These are phyloP conservation scores for Micractinium conductrix DNA, from an alignment of 139 green algal species.

Conservation along the genomic window DNA sequence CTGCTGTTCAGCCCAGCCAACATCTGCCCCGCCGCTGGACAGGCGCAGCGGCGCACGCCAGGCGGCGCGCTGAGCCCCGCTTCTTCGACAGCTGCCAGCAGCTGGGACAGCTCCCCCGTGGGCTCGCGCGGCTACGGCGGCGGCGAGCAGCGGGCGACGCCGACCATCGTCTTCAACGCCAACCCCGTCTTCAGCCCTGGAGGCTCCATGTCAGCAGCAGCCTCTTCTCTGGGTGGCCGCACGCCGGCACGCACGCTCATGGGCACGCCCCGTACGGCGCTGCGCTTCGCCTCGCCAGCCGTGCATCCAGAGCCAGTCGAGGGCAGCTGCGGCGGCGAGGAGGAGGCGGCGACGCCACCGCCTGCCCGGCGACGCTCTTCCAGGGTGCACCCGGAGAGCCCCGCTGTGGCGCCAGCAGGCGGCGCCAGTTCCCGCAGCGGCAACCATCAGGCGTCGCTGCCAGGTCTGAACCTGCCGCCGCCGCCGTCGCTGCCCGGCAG, in stretches of 20 bases:
- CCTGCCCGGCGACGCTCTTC: not conserved
- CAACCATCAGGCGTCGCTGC: not conserved
- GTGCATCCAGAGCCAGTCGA: conserved; percentile 4
- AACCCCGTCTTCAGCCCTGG: conserved; percentile 26
- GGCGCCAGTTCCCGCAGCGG: too few species aligned
- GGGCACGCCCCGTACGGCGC: conserved; percentile 1
- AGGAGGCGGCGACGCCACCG: not conserved
- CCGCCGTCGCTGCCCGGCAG: not conserved
- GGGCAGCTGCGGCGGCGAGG: not conserved
- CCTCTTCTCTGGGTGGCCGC: too few species aligned
- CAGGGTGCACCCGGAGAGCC: not conserved
- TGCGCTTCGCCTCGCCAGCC: not conserved
- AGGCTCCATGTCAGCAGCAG: not conserved
- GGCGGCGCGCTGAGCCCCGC: conserved; percentile 1
- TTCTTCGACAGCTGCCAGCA: not conserved
- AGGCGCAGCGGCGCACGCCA: not conserved
- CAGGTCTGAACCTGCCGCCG: not conserved
- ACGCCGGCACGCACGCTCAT: not conserved
- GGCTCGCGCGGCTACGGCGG: conserved; percentile 3
- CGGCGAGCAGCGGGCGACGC: not conserved
- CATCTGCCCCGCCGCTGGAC: not conserved
- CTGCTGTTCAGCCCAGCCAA: conserved; percentile 21
- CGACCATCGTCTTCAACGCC: not conserved
- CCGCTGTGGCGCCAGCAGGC: not conserved
- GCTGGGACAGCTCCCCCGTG: not conserved